Percentiles rank a stretch among this genome's conserved stretches.
Conservation (phyloP, 805 yeast species). For the Wickerhamomyces canadensis region DNA sequence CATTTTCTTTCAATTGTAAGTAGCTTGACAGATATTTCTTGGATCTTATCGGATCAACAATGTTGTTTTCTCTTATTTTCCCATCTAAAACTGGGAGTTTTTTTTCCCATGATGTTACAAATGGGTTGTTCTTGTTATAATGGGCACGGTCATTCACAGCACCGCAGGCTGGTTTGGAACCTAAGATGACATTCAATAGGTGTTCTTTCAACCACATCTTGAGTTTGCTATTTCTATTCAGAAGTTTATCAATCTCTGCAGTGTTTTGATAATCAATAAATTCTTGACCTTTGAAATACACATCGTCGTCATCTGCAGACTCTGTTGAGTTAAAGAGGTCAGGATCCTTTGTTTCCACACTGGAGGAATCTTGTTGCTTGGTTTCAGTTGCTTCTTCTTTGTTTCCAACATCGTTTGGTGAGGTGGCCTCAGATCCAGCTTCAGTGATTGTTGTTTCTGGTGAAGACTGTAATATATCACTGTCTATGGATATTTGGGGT, state of each 20-base stretch:
- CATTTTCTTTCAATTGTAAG: slow-evolving; percentile 12
- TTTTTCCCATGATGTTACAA: slow-evolving; percentile 8
- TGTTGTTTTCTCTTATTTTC: slow-evolving; percentile 20
- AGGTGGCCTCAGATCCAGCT: too few relatives aligned
- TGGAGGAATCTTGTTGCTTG: too few relatives aligned
- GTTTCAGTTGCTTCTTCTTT: too few relatives aligned
- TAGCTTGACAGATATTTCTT: slow-evolving; percentile 19
- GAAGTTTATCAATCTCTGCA: slow-evolving; percentile 7
- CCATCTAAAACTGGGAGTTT: slow-evolving; percentile 23
- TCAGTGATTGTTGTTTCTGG: background rate
- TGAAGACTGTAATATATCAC: too few relatives aligned
- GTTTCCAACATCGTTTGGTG: too few relatives aligned
- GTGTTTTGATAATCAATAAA: slow-evolving; percentile 8
- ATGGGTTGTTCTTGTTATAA: slow-evolving; percentile 15
- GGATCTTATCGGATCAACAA: slow-evolving; percentile 19
- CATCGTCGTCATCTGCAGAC: slow-evolving; percentile 10
- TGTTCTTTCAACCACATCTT: slow-evolving; percentile 16
- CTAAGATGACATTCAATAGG: slow-evolving; percentile 10
- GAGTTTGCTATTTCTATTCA: slow-evolving; percentile 7
- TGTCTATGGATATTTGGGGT: background rate
- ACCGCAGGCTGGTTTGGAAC: slow-evolving; percentile 13
- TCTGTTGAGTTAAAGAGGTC: background rate
- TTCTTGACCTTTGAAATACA: slow-evolving; percentile 14
- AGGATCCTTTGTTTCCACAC: too few relatives aligned
- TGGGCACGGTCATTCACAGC: slow-evolving; percentile 20